Evolutionary conservation across 192 early-diverging fungal species (phyloP).

Genomic region (Chytriomyces hyalinus): DNA sequence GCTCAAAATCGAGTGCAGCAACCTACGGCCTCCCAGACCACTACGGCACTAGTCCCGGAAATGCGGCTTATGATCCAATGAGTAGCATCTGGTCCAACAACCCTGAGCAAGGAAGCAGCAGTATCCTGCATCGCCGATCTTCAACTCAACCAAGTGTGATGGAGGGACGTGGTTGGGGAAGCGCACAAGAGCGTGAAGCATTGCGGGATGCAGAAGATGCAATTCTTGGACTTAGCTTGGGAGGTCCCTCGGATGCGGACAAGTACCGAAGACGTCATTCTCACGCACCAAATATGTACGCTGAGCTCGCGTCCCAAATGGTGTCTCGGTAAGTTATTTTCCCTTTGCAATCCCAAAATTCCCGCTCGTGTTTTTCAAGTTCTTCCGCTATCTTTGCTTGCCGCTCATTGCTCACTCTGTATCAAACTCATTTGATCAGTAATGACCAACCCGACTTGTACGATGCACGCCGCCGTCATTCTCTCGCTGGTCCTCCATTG

Average conservation of each 20-base stretch:
- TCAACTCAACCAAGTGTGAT: conserved; percentile 56
- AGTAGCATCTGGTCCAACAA: conserved; percentile 57
- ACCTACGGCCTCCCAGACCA: conserved; percentile 39
- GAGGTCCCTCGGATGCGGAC: conserved; percentile 49
- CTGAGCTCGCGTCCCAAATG: conserved; percentile 45
- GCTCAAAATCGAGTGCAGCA: conserved; percentile 36
- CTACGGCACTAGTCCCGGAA: conserved; percentile 55
- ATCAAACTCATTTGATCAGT: not conserved
- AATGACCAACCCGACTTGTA: conserved; percentile 24
- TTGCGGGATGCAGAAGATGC: conserved; percentile 17
- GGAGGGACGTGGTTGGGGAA: conserved; percentile 50
- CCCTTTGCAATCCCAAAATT: not conserved
- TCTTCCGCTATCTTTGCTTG: not conserved
- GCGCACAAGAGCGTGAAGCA: conserved; percentile 38
- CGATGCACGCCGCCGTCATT: conserved; percentile 53
- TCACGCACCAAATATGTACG: conserved; percentile 54
- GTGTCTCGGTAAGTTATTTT: conserved; percentile 12
- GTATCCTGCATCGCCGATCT: conserved; percentile 59
- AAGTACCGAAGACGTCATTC: conserved; percentile 63
- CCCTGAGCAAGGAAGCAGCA: conserved; percentile 35
- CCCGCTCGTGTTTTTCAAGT: not conserved
- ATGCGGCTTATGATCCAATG: conserved; percentile 55
- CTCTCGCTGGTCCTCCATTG: conserved; percentile 54
- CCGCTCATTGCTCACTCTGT: not conserved
- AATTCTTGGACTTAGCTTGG: not conserved